Base-by-base conservation (phyloP, 805 yeast genomes). In the Komagataella mondaviorum region DNA sequence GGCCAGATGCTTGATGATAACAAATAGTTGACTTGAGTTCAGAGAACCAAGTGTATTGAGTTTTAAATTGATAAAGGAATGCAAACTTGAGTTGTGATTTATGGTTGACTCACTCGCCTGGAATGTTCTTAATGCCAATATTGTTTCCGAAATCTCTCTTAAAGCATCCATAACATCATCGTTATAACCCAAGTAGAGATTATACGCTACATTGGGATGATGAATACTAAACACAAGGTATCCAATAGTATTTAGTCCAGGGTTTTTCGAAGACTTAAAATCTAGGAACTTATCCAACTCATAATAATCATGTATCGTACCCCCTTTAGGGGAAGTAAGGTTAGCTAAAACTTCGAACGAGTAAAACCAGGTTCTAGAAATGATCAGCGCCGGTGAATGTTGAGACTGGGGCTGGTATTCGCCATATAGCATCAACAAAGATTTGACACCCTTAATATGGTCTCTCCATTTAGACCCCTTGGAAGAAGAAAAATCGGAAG, bases 361-460 rank as follows among this genome's bases (percentile, higher is more conserved):
- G n/a, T 74, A 69, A 58, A 78, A 82, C 86, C 86, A 81, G 47
- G 68, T 63, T 63, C 78, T 76, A 58, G 65, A 62, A 46, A 66
- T 61, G 4, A 61, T 60, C 16, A 65, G 53, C 18, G 63, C 72
- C 10, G 76, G 63, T 48, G 63, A 59, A 52, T 60, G 64, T 12
- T 65, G 62, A 8, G 58, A 59, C 49, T 58, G 59, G 4, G 20
- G 20, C 20, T 20, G 20, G 20, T 20, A 20, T 6, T 61, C 63
- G 51, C 72, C 68, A 56, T 77, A 76, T 55, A 76, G 79, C 49
- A 79, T 63, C 12, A 83, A 65, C 14, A 83, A 63, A 55, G 81
- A 85, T 57, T 81, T 81, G 1, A 87, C 88, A 12, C 88, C 88
- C 55, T 77, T 64, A 16, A 83, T 64, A 65, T 83, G 88, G 0